A percentile compares a stretch with the other conserved stretches of the same genome.
phyloP scores from a whole-genome alignment of 306 rosid genomes.

The Arachis stenosperma region DNA sequence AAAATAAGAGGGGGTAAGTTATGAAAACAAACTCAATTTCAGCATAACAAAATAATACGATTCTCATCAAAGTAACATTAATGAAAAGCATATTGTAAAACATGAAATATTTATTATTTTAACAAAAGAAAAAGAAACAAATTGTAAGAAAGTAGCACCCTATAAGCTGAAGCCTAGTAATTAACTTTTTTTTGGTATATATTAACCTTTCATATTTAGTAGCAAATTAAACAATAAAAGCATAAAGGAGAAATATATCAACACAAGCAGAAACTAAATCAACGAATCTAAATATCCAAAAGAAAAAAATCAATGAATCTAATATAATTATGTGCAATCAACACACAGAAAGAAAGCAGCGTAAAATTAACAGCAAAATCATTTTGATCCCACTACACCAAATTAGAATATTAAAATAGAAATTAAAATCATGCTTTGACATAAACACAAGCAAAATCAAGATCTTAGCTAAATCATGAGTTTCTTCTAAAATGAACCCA shows the following conservation, averaged over 20 bases:
- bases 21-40: conserved; percentile 27
- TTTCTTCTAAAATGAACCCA: conserved; percentile 21
- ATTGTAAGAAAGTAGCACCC: conserved; percentile 21
- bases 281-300: too few species aligned
- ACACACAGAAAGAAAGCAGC: conserved; percentile 37
- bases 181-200: not conserved
- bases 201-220: not conserved
- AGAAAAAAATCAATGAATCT: conserved; percentile 29
- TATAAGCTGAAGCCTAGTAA: conserved; percentile 12
- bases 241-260: conserved; percentile 17
- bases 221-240: conserved; percentile 1
- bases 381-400: conserved; percentile 45
- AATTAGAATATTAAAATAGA: not conserved
- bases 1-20: not conserved
- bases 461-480: conserved; percentile 42
- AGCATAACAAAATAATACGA: not conserved
- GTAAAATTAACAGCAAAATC: conserved; percentile 43
- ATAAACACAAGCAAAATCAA: conserved; percentile 58
- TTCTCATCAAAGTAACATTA: conserved; percentile 12
- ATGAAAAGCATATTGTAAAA: conserved; percentile 16
- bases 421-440: conserved; percentile 40
- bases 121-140: not conserved
- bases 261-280: conserved; percentile 7
- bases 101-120: not conserved
- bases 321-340: conserved; percentile 41